Evolutionary conservation across 345 rosid genomes (phyloP).

Genomic region (Ceriops zippeliana): DNA sequence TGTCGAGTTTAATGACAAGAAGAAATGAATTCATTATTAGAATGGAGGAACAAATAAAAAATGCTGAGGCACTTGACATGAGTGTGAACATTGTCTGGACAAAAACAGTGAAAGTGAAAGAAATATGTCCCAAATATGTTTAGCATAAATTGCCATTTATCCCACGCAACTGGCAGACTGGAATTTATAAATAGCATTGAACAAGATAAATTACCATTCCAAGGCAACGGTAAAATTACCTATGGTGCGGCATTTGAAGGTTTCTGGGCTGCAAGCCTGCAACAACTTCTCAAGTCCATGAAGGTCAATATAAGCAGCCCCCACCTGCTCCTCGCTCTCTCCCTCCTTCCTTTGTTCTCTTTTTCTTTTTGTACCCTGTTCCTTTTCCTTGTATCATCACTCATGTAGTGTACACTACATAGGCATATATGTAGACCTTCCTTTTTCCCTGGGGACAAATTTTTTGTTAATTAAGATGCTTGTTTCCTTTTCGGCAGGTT

Average conservation of each 20-base stretch:
- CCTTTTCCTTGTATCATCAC: not conserved
- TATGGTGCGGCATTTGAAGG: conserved; percentile 33
- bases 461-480: not conserved
- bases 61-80: conserved; percentile 19
- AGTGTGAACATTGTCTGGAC: conserved; percentile 24
- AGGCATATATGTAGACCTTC: conserved; percentile 4
- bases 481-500: not conserved
- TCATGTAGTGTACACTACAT: conserved; percentile 4
- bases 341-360: not conserved
- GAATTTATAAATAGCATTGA: conserved; percentile 31
- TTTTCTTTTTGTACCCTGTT: not conserved
- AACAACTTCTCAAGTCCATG: conserved; percentile 25
- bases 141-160: conserved; percentile 32
- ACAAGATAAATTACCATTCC: conserved; percentile 10
- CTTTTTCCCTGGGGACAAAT: not conserved
- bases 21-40: conserved; percentile 1
- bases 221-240: conserved; percentile 5
- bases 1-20: conserved; percentile 3
- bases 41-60: not conserved
- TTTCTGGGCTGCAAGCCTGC: conserved; percentile 23
- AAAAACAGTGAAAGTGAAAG: conserved; percentile 27
- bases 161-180: conserved; percentile 19
- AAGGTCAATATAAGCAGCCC: conserved; percentile 15
- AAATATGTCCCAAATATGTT: conserved; percentile 31
- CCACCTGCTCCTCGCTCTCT: not conserved